Evolutionary conservation across 2,329 filamentous ascomycete genomes (phyloP).

Genomic region (Colletotrichum neosansevieriae): DNA sequence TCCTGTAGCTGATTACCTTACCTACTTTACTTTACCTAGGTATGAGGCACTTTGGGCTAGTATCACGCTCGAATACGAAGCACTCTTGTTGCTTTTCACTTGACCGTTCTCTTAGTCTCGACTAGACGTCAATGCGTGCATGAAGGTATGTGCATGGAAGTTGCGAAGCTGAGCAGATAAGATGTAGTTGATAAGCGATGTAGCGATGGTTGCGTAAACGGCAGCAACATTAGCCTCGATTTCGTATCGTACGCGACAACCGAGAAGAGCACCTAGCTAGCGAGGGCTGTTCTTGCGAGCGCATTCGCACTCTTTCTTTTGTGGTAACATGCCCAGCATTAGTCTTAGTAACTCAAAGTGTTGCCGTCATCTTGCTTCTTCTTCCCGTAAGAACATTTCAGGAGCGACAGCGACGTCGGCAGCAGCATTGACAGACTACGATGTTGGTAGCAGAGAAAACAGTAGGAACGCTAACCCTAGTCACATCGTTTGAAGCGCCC

Average conservation of each 20-base stretch:
- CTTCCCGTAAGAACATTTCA: neutral
- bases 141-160: neutral
- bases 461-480: too few species aligned
- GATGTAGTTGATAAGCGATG: conserved; percentile 13
- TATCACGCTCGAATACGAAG: neutral
- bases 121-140: conserved; percentile 29
- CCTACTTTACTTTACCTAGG: neutral
- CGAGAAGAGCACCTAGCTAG: too few species aligned
- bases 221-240: conserved; percentile 5
- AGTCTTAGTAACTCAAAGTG: too few species aligned
- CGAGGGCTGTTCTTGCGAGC: too few species aligned
- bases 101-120: conserved; percentile 25
- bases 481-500: too few species aligned
- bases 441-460: too few species aligned
- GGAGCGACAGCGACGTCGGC: neutral
- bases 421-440: neutral
- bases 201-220: conserved; percentile 6
- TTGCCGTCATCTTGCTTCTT: too few species aligned
- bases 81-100: conserved; percentile 30
- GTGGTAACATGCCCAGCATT: too few species aligned
- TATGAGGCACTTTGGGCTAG: neutral
- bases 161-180: conserved; percentile 18
- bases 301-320: too few species aligned
- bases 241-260: conserved; percentile 7
- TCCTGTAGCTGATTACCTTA: neutral